Evolutionary conservation across 495 filamentous ascomycete genomes (phyloP).

Genomic region (Trichocladium uniseriatum): DNA sequence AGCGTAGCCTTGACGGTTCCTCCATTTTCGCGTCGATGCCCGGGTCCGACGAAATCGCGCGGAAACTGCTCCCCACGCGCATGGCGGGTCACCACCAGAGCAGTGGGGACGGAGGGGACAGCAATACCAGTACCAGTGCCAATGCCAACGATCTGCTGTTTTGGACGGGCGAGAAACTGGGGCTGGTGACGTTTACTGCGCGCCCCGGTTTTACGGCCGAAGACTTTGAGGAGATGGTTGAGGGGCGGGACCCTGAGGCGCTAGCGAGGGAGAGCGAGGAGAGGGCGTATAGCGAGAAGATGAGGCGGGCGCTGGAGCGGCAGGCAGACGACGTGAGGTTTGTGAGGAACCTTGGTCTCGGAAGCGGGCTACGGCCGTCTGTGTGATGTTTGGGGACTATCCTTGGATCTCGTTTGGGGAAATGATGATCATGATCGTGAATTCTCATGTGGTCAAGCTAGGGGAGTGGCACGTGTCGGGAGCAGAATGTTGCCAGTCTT

Average conservation of each 20-base stretch:
- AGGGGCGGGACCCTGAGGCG: slow-evolving; percentile 37
- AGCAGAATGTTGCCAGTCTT: not conserved
- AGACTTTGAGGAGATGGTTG: slow-evolving; percentile 40
- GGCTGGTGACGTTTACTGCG: slow-evolving; percentile 55
- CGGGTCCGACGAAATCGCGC: slow-evolving; percentile 53
- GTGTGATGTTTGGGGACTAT: not conserved
- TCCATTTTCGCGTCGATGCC: slow-evolving; percentile 42
- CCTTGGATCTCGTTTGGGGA: too few species aligned
- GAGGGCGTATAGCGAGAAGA: slow-evolving; percentile 52
- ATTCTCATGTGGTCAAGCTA: too few species aligned
- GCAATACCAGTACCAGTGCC: not conserved
- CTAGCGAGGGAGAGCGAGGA: slow-evolving; percentile 34
- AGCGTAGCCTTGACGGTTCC: slow-evolving; percentile 26
- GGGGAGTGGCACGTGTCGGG: not conserved
- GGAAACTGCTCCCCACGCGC: slow-evolving; percentile 60
- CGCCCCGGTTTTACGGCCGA: slow-evolving; percentile 36
- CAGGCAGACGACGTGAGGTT: slow-evolving; percentile 79
- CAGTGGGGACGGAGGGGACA: not conserved
- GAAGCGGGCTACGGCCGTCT: slow-evolving; percentile 13
- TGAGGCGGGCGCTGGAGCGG: slow-evolving; percentile 65
- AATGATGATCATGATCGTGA: too few species aligned
- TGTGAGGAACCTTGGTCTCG: slow-evolving; percentile 58
- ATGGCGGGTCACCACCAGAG: not conserved
- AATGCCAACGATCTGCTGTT: slow-evolving; percentile 56
- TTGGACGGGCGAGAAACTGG: slow-evolving; percentile 76